Evolutionary conservation across 768 basidiomycete genomes (phyloP).

Genomic region (Pleurotus ostreatus): DNA sequence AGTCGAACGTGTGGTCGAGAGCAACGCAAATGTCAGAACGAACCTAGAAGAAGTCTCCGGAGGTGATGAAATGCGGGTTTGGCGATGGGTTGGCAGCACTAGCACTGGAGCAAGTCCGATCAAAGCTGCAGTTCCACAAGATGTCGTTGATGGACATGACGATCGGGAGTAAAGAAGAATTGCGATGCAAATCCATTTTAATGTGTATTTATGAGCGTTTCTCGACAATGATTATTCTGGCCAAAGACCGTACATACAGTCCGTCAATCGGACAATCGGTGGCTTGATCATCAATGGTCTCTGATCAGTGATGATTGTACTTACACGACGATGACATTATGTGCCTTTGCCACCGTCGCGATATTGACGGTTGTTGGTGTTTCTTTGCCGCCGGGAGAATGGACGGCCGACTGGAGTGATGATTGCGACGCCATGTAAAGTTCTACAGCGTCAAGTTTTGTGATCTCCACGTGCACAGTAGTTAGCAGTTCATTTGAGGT

Average conservation of each 20-base stretch:
- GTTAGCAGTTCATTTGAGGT: too few relatives aligned
- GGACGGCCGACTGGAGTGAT: background rate
- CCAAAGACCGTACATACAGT: too few relatives aligned
- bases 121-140: background rate
- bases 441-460: too few relatives aligned
- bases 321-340: background rate
- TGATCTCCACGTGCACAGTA: too few relatives aligned
- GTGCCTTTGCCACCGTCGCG: conserved; percentile 4
- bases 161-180: conserved; percentile 4
- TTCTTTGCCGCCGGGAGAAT: conserved; percentile 4
- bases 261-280: too few relatives aligned
- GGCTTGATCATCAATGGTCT: conserved; percentile 1
- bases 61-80: conserved; percentile 87
- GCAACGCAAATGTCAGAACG: conserved; percentile 85
- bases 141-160: conserved; percentile 8
- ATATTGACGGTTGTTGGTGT: background rate
- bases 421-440: too few relatives aligned
- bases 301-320: background rate
- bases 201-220: background rate
- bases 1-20: conserved; percentile 83
- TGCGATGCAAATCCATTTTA: background rate
- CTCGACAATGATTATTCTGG: background rate
- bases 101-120: conserved; percentile 26
- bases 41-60: conserved; percentile 80
- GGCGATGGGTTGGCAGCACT: conserved; percentile 80